Conservation (phyloP, 2,329 filamentous ascomycete genomes). For the Sclerotinia sclerotiorum region DNA sequence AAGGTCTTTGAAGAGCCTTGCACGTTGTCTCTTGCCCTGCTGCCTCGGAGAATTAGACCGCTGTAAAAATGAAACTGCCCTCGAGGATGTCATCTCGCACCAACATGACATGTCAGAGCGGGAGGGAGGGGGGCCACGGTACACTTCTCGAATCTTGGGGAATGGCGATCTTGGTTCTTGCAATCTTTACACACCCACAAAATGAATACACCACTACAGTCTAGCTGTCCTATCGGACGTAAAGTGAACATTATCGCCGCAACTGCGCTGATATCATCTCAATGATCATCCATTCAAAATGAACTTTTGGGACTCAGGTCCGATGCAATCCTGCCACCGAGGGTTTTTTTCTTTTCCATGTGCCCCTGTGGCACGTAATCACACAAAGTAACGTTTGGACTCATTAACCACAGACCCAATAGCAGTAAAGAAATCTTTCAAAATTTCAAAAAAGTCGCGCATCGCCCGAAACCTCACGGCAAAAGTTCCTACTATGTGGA, state of each 20-base stretch:
- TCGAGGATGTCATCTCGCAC: slow-evolving; percentile 31
- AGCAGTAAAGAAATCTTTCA: slow-evolving; percentile 4
- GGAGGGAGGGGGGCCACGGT: slow-evolving; percentile 28
- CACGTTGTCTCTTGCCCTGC: slow-evolving; percentile 21
- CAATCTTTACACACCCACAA: neutral
- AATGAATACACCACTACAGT: slow-evolving; percentile 2
- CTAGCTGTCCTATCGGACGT: neutral
- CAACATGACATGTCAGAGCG: slow-evolving; percentile 33
- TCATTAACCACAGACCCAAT: slow-evolving; percentile 24
- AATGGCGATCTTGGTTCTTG: slow-evolving; percentile 31
- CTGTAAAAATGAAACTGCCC: slow-evolving; percentile 34
- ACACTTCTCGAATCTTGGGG: slow-evolving; percentile 23
- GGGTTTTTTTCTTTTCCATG: slow-evolving; percentile 13
- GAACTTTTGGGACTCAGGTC: slow-evolving; percentile 14
- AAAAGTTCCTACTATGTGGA: slow-evolving; percentile 25
- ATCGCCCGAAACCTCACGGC: slow-evolving; percentile 25
- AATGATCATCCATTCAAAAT: neutral
- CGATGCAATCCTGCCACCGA: slow-evolving; percentile 22
- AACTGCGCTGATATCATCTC: slow-evolving; percentile 9
- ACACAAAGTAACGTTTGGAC: slow-evolving; percentile 20
- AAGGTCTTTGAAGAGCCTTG: slow-evolving; percentile 27
- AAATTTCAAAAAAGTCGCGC: slow-evolving; percentile 21
- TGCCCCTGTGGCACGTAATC: slow-evolving; percentile 26
- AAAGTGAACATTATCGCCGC: slow-evolving; percentile 7
- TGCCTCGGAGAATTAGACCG: slow-evolving; percentile 30